These are phyloP conservation scores for Botrytis deweyae DNA, from an alignment of 2,329 filamentous ascomycete species.

Conservation along the genomic window DNA sequence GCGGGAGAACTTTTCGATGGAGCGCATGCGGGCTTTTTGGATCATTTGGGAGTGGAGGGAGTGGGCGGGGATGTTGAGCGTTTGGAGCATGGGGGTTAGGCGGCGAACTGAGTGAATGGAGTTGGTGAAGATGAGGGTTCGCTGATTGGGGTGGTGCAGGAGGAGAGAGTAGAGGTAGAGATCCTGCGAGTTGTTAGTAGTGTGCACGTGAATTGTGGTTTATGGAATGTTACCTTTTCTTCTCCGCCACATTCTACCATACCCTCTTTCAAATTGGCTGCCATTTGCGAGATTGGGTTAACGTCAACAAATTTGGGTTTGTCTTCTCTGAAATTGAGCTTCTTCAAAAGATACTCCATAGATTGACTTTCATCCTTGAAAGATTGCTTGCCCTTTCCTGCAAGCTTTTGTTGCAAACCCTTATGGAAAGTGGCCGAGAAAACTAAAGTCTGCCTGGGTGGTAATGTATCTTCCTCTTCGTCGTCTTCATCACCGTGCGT, in stretches of 20 bases:
- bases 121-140: slow-evolving; percentile 91
- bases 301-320: slow-evolving; percentile 89
- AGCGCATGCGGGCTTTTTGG: slow-evolving; percentile 92
- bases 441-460: slow-evolving; percentile 78
- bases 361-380: slow-evolving; percentile 73
- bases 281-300: slow-evolving; percentile 88
- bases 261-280: slow-evolving; percentile 79
- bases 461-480: slow-evolving; percentile 46
- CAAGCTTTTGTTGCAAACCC: slow-evolving; percentile 84
- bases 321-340: slow-evolving; percentile 81
- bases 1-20: slow-evolving; percentile 82
- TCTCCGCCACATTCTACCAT: slow-evolving; percentile 88
- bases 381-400: slow-evolving; percentile 63
- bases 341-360: slow-evolving; percentile 89
- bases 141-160: slow-evolving; percentile 74
- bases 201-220: background rate
- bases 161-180: slow-evolving; percentile 89
- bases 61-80: slow-evolving; percentile 72
- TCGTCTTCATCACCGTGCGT: slow-evolving; percentile 51
- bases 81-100: slow-evolving; percentile 78
- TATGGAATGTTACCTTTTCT: slow-evolving; percentile 67
- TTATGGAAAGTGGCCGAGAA: slow-evolving; percentile 97
- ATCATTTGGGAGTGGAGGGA: slow-evolving; percentile 91
- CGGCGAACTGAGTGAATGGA: slow-evolving; percentile 91
- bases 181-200: slow-evolving; percentile 54